These are phyloP conservation scores for Pyrus pyrifolia DNA, from an alignment of 306 rosid species.

Conservation along the genomic window DNA sequence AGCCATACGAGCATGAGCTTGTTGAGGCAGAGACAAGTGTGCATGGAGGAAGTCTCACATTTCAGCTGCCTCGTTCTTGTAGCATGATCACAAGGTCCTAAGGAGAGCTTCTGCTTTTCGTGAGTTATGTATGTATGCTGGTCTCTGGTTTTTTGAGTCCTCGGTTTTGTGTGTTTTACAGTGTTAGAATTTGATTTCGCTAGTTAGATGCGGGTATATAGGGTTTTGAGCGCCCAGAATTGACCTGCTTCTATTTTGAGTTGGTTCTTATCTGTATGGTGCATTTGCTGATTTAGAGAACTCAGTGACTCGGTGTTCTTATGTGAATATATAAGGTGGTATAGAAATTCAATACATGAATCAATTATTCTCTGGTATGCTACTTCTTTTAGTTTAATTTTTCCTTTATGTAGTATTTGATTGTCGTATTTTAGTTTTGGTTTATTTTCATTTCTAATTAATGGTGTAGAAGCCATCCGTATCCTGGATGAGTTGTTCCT, in stretches of 20 bases:
- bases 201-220: constrained; percentile 51
- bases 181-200: constrained; percentile 39
- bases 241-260: constrained; percentile 44
- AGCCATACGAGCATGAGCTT: constrained; percentile 61
- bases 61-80: constrained; percentile 67
- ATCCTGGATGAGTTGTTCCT: neutral
- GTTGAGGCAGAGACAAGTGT: constrained; percentile 55
- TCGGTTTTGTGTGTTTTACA: constrained; percentile 33
- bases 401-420: neutral
- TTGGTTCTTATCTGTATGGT: constrained; percentile 50
- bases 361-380: constrained; percentile 29
- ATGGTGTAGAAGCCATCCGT: constrained; percentile 4
- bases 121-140: constrained; percentile 40
- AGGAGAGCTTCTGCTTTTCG: constrained; percentile 31
- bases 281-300: constrained; percentile 69
- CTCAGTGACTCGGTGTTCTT: constrained; percentile 46
- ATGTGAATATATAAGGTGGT: constrained; percentile 91
- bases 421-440: neutral
- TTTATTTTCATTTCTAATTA: neutral
- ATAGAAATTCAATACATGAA: constrained; percentile 77
- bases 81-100: constrained; percentile 82
- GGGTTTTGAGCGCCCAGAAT: constrained; percentile 49
- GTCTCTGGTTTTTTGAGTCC: constrained; percentile 26
- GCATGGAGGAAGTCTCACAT: constrained; percentile 53
- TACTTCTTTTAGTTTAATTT: constrained; percentile 7